Base-by-base conservation (phyloP, 345 rosid species). In the Carallia brachiata region DNA sequence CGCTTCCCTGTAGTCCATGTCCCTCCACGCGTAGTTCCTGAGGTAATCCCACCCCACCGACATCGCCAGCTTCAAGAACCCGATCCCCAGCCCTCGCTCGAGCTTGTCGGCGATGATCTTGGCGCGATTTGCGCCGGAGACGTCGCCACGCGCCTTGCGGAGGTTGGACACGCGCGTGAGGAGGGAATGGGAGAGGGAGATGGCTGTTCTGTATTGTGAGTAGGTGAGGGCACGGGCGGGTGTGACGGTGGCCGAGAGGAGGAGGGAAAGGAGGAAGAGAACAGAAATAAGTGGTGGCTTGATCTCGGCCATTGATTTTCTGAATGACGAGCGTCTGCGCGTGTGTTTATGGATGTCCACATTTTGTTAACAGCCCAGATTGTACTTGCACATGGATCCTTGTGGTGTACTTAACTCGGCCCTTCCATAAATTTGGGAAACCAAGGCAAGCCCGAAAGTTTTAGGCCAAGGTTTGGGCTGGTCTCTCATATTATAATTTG, bases 11-110 rank as follows among this genome's bases (percentile, higher is more conserved):
- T 83, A 78, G 58, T 85, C 88, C 15, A 83, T 68, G 44, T 80
- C 87, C 52, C 89, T 83, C 92, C 89, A 84, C 5, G 89, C 86
- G 84, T 94, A 94, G 63, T 94, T 93, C 73, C 79, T 83, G 67
- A 71, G 52, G 62, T 89, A 91, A 68, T 91, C 98, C 93, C 96
- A 87, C 10, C 94, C 91, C 61, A 83, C 75, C 39, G 94, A 85
- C 91, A 86, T 81, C 19, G 85, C 85, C 73, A 79, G 56, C 32
- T 80, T 66, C 70, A 78, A 67, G 37, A 81, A 64, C 62, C 89
- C 88, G 9, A 86, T 31, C 64, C 86, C 87, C 48, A 73, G 57
- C 63, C 80, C 79, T 15, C 77, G 84, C 68, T 90, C 85, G 1
- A 90, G 77, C 74, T 84, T 82, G 9, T 77, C 80, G 6, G 94